Evolutionary conservation across 2,329 filamentous ascomycete species (phyloP), one percentile per base, ranked within the genome.

Genomic region (Apiospora hydei): DNA sequence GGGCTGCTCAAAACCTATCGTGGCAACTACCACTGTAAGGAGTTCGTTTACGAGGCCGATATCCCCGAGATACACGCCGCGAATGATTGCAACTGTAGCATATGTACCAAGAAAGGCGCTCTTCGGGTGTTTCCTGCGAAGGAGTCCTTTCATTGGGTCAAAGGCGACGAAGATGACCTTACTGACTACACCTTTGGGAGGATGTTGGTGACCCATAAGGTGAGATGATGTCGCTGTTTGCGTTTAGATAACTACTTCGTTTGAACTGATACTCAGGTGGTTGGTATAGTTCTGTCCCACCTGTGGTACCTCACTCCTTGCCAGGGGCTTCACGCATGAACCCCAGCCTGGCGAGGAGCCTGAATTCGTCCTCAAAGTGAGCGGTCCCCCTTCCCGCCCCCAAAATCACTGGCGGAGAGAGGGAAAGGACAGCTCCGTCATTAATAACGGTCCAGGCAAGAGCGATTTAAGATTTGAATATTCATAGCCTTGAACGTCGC

Each of bases 21-120:
- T 30, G 88, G 87, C 78, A 89, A 87, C 79, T 90, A 88, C 82
- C 88, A 90, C 78, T 90, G 88, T 78, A 85, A 83, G 7, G 82
- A 84, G 51, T 88, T 87, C 74, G 81, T 88, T 74, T 90, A 86
- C 77, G 86, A 87, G 77, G 76, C 84, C 70, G 78, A 82, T 3
- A 66, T 90, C 16, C 88, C 90, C 30, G 88, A 92, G 77, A 85
- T 93, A 73, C 89, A 88, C 76, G 80, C 84, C 5, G 86, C 85
- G 7, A 78, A 81, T 5, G 84, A 88, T 77, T 92, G 92, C 82
- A 91, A 91, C 80, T 94, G 92, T 82, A 92, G 90, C 81, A 88
- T 92, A 74, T 92, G 92, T 78, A 76, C 74, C 76, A 87, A 84
- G 75, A 87, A 87, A 77, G 85, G 81, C 21, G 84, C 85, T 61